Evolutionary conservation across 768 basidiomycete species (phyloP), one percentile per base, ranked within the genome.

Genomic region (Rhodotorula graminis): DNA sequence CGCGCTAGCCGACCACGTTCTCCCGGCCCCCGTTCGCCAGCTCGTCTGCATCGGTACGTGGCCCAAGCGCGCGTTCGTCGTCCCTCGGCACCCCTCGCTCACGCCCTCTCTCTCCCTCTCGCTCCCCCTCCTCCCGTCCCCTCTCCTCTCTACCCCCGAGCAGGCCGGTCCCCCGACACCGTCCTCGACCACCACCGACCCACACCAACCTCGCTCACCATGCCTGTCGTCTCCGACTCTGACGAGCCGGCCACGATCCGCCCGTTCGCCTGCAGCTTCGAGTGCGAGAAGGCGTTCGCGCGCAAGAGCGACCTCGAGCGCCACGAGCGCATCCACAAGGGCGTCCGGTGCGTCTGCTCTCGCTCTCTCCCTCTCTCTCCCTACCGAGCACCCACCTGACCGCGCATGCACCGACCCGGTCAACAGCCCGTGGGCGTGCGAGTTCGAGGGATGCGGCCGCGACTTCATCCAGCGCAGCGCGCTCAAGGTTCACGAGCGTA

Each of bases 401-500:
- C 14, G 5, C 44, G 12, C 37, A 37, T 37, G 37, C 44, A 12
- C 44, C 44, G 8, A 18, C 44, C 44, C 44, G 18, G 78, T 80
- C 42, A 78, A n/a, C 68, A 79, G 77, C 79, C 83, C 58, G 71
- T 84, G 33, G 82, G 80, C 52, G 61, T 80, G 70, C 77, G 80
- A 62, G 66, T 79, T 60, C 61, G 55, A 61, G 14, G 72, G 65
- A 0, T 79, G 78, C 61, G 37, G 61, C 2, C 73, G 57, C 79
- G 82, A 82, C 80, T 76, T 73, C 70, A 72, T 71, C 60, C 80
- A 95, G 90, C 88, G 91, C 65, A 93, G 92, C 29, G 92, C 92
- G 40, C 83, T 95, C 69, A 90, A 91, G 72, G 92, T 95, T 3
- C 93, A 95, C 80, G 84, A 85, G 63, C 88, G 93, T 29, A 91